Evolutionary conservation across 2,329 filamentous ascomycete species (phyloP), one percentile per base, ranked within the genome.

Genomic region (Elsinoe perseae): DNA sequence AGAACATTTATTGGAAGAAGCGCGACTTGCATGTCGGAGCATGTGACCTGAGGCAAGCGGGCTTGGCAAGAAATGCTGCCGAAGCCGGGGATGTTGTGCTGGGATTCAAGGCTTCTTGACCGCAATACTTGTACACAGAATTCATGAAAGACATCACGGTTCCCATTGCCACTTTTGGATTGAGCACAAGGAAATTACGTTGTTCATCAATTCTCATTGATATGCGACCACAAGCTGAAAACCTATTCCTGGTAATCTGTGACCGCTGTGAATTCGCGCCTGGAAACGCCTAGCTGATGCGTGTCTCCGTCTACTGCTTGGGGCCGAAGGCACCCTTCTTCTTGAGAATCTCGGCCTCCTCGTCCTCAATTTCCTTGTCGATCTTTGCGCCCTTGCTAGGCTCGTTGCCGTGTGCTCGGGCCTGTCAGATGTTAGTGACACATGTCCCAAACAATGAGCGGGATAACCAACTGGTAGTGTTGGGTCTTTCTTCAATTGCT

Each of bases 361-460:
- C 86, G 3, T 80, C 79, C 65, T 80, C 74, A 46, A 90, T 62
- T 70, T 86, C 68, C 57, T 86, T 80, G 68, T 90, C 86, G 57
- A 89, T 78, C 76, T 86, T 80, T 21, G 86, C 86, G 16, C 86
- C 86, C 65, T 76, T 81, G 18, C 82, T 86, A 1, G 86, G 86
- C 72, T 89, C 78, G 67, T 89, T 89, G 59, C 85, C 85, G 66
- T 90, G 85, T 61, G 77, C 66, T 62, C 72, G 79, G 56, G 85
- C 86, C 81, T 72, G 38, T 12, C n/a, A 18, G n/a, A 43, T 30
- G 56, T 40, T 14, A 36, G 38, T 16, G 18, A 40, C n/a, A 16
- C 34, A 3, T 3, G 28, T 4, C 34, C 38, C 21, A 7, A 18
- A 21, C 12, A 12, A 16, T 1, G 21, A 16, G 14, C 46, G 30